Base-by-base conservation (phyloP, 139 green algal genomes). In the Penium margaritaceum region DNA sequence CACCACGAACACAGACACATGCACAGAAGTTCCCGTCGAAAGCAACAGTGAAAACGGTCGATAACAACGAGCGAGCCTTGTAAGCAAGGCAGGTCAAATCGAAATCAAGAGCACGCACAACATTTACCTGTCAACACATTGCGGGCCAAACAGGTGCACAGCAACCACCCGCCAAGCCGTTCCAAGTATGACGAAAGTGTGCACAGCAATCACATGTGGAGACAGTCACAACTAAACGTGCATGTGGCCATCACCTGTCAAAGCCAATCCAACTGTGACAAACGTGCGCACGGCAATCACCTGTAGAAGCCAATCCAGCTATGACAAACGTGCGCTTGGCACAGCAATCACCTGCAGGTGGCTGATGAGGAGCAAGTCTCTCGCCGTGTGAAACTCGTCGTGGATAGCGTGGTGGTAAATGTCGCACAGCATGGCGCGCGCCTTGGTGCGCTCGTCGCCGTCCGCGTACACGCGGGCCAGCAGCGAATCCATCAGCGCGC, bases 361-460 rank as follows among this genome's bases (percentile, higher is more conserved):
- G 51, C 81, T 91, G 90, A 97, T 97, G 24, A 99, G 87, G 79
- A 99, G 84, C 71, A 91, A 79, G 83, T 99, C 95, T 21, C 93
- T 83, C 5, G 89, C 94, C 9, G 63, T 86, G 81, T 95, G 90
- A 72, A 96, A 98, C 70, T 97, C 83, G 58, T 91, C 91, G 69
- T 90, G 86, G 72, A 97, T 90, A 5, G 61, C 66, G 70, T 90
- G 87, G 80, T 94, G 89, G 87, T 95, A 99, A 70, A 97, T 95
- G 70, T 87, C 83, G 86, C 90, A 96, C 68, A 99, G 85, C 87
- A 97, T 93, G 29, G 91, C 90, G 41, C 95, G 89, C 17, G 93
- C 93, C 85, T 98, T 99, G 75, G 88, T 89, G 74, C 95, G 90
- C 84, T 99, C 95, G 62, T 97, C 94, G 17, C 92, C 95, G 39